Base-by-base conservation (phyloP, 441 rosid species). In the Pelargonium australe region DNA sequence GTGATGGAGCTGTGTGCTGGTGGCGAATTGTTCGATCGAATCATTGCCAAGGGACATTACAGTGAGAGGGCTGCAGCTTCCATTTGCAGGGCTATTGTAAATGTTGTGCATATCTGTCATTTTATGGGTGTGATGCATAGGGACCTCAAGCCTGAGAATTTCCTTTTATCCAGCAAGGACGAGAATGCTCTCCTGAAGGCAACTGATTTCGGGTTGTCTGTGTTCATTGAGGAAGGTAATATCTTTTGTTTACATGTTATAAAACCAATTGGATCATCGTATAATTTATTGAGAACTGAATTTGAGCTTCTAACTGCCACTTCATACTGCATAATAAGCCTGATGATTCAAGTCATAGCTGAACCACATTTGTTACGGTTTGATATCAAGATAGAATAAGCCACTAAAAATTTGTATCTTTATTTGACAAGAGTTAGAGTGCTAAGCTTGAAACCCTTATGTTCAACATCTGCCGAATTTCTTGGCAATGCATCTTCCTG, bases 1-100 rank as follows among this genome's bases (percentile, higher is more conserved):
- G 81, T 85, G 17, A 85, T 85, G 86, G 88, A 85, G 77, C 80
- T 85, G 44, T 85, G 88, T 70, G 86, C 86, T 66, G 88, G 88
- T 67, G 88, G 88, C 49, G 84, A 84, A 19, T 66, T 84, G 66
- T 84, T 84, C 40, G 86, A 84, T 68, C 76, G 88, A 73, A 84
- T 84, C 28, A 82, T 84, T 8, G 83, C 86, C 1, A 84, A 79
- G 65, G 88, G 88, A 20, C 80, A 76, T 70, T 80, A 82, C 65
- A 84, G 69, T 37, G 88, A 84, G 75, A 80, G 80, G 63, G 86
- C 84, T 0, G 86, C 86, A 57, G 83, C 88, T 74, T 79, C 86
- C n/a, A 31, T 80, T 5, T 82, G 83, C 70, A 82, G 86, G 68
- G 75, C 74, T 68, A 80, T 84, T 72, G 85, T 84, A 19, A 84